Evolutionary conservation across 1,284 basidiomycete species (phyloP).

Genomic region (Pseudozyma sp.): DNA sequence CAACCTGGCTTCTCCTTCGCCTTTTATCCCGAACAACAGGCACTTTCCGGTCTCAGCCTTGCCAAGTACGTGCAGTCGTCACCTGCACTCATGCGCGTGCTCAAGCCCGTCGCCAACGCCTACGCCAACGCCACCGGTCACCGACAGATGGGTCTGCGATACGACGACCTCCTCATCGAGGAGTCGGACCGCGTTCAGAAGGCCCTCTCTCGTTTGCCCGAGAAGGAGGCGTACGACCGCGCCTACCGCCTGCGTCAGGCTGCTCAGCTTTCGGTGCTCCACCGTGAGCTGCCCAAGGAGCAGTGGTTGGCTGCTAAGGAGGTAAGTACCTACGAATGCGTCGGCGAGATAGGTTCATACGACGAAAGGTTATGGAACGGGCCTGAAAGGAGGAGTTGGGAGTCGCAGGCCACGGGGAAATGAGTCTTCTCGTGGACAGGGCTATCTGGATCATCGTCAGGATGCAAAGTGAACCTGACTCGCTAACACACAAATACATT

Average conservation of each 20-base stretch:
- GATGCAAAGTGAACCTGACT: too few species aligned
- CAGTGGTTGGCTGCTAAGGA: constrained; percentile 84
- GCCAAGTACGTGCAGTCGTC: constrained; percentile 81
- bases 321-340: constrained; percentile 71
- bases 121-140: constrained; percentile 87
- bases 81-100: constrained; percentile 75
- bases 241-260: constrained; percentile 89
- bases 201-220: constrained; percentile 79
- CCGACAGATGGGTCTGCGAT: constrained; percentile 88
- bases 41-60: constrained; percentile 73
- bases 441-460: too few species aligned
- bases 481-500: too few species aligned
- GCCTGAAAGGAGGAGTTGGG: too few species aligned
- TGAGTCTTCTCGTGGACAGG: too few species aligned
- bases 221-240: constrained; percentile 87
- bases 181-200: constrained; percentile 86
- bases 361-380: too few species aligned
- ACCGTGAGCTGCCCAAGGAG: constrained; percentile 84
- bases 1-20: background rate
- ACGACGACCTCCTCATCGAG: constrained; percentile 94
- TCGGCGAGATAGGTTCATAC: background rate
- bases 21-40: constrained; percentile 10
- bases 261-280: constrained; percentile 81
- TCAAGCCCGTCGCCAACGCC: constrained; percentile 85
- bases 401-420: too few species aligned